Evolutionary conservation across 176 grass and related monocot species (phyloP), one percentile per base, ranked within the genome.

Genomic region (Tillandsia fasciculata): DNA sequence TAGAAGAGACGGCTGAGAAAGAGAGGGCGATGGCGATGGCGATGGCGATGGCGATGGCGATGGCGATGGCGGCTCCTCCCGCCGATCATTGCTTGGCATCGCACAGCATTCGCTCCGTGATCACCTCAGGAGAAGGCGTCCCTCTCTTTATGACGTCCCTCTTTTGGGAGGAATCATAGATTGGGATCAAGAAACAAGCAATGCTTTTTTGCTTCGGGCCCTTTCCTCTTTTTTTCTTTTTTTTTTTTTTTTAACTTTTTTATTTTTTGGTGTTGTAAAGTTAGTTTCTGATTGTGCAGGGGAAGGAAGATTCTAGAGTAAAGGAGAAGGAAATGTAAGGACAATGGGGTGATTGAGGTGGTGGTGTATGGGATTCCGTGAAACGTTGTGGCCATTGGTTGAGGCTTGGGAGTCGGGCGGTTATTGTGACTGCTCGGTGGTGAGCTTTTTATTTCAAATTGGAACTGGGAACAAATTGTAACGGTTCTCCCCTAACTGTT

Each of bases 51-150:
- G n/a, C 2, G 29, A 3, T 33, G 33, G n/a, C 18, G 9, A 11
- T 49, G 49, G n/a, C 8, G 3, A 18, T 47, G 71, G 71, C 29
- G 59, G n/a, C 56, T 73, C 59, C 54, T 26, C 42, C 56, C 28
- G 10, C 33, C 33, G 17, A 71, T 27, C 13, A 51, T 52, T 28
- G 63, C 70, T 13, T 52, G 70, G 52, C 83, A 86, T 90, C 13
- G 42, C 64, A 4, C 72, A 28, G 68, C 75, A 65, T 63, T 1
- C 71, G 67, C 15, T 11, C 22, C 1, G 26, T 10, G 7, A 20
- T 20, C 17, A 3, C 22, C 17, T 15, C 56, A 15, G 56, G 56
- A 61, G 17, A 15, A 61, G 15, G 56, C 56, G 17, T 8, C 18
- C 56, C 8, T 20, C 53, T 22, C 33, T 61, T 61, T 61, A 61